A percentile compares a stretch with the other conserved stretches of the same genome.
These are phyloP conservation scores for Aureobasidium sp. DNA, from an alignment of 2,329 filamentous ascomycete species.

Conservation along the genomic window DNA sequence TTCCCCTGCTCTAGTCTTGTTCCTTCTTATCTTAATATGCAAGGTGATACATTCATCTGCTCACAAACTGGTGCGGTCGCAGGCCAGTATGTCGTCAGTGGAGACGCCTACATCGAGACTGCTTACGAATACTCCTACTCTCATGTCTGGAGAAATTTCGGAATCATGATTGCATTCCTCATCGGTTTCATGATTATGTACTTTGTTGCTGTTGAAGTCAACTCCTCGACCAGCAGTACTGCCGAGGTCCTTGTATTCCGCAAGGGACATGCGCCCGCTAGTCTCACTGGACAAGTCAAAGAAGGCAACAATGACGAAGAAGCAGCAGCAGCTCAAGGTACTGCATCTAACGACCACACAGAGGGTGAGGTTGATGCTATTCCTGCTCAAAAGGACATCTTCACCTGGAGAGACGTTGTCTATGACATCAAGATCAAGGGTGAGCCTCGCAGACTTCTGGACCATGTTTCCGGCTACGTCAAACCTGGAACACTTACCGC, in stretches of 20 bases:
- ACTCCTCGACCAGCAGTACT: constrained; percentile 54
- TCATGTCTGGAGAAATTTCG: constrained; percentile 52
- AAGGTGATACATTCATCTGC: constrained; percentile 32
- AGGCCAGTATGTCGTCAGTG: constrained; percentile 32
- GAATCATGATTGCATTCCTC: constrained; percentile 58
- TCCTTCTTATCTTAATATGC: constrained; percentile 30
- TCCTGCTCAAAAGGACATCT: constrained; percentile 57
- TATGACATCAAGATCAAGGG: constrained; percentile 75
- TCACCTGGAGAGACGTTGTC: constrained; percentile 80
- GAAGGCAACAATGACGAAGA: constrained; percentile 31
- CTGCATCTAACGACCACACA: neutral
- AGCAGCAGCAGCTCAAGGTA: constrained; percentile 40
- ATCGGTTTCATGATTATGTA: constrained; percentile 58
- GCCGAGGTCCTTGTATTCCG: constrained; percentile 63
- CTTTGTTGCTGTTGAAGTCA: constrained; percentile 57
- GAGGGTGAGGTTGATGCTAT: constrained; percentile 32
- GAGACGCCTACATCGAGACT: constrained; percentile 27
- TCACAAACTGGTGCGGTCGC: constrained; percentile 32
- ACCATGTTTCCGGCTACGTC: constrained; percentile 87
- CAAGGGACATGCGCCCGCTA: neutral
- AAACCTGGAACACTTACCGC: constrained; percentile 86
- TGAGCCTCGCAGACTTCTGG: constrained; percentile 66
- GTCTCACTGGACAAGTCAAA: constrained; percentile 25
- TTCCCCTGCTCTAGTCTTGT: constrained; percentile 32
- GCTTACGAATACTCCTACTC: constrained; percentile 35